phyloP scores from a whole-genome alignment of 805 yeast genomes.

The Ogataea kodamae region DNA sequence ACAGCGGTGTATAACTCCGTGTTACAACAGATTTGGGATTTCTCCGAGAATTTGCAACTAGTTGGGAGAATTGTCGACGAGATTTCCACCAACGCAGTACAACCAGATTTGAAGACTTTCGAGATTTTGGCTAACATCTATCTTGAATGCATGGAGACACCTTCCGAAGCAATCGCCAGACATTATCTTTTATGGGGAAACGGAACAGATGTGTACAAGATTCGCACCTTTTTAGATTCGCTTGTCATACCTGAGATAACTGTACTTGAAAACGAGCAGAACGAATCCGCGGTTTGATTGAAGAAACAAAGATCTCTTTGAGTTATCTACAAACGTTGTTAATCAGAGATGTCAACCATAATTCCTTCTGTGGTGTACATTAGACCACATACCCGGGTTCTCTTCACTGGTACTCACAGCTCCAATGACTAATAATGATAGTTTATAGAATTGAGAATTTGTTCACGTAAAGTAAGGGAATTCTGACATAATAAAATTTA shows the following conservation, averaged over 20 bases:
- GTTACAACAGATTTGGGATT: slow-evolving; percentile 27
- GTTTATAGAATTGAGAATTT: too few species aligned
- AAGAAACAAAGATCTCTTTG: slow-evolving; percentile 1
- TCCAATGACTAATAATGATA: too few species aligned
- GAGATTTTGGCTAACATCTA: slow-evolving; percentile 26
- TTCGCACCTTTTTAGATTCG: slow-evolving; percentile 21
- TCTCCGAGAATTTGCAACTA: slow-evolving; percentile 26
- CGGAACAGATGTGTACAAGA: slow-evolving; percentile 24
- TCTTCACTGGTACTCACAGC: too few species aligned
- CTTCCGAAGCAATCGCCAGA: slow-evolving; percentile 19
- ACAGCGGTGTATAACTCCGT: slow-evolving; percentile 31
- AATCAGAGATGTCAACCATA: too few species aligned
- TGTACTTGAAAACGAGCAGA: too few species aligned
- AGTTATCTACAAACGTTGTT: too few species aligned
- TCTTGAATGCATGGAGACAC: slow-evolving; percentile 28
- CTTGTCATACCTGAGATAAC: too few species aligned
- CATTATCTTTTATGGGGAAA: slow-evolving; percentile 32
- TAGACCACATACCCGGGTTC: too few species aligned
- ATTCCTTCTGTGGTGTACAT: too few species aligned
- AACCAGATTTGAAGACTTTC: slow-evolving; percentile 29
- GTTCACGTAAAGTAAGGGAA: too few species aligned
- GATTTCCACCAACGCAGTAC: slow-evolving; percentile 29
- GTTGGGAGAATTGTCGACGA: slow-evolving; percentile 28
- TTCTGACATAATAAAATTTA: too few species aligned
- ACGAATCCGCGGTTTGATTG: too few species aligned